phyloP scores from a whole-genome alignment of 139 green algal species.

The Desmodesmus armatus region DNA sequence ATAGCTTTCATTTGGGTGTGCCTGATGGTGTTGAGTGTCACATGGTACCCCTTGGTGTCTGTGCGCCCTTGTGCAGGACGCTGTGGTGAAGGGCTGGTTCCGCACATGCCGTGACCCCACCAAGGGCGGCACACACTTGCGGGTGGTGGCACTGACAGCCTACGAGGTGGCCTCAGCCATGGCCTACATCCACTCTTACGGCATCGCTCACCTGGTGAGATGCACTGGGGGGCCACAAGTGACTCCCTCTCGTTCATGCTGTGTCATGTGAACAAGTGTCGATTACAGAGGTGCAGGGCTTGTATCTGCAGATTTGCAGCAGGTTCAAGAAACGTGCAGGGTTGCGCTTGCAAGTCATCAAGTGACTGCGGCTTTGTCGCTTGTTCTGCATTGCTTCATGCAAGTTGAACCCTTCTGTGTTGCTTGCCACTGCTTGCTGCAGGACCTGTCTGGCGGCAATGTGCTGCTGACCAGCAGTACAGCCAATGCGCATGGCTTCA shows the following conservation, averaged over 20 bases:
- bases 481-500: constrained; percentile 50
- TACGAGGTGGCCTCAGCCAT: constrained; percentile 56
- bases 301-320: too few species aligned
- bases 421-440: not conserved
- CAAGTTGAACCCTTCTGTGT: not conserved
- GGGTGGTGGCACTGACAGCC: constrained; percentile 34
- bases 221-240: too few species aligned
- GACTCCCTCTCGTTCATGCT: too few species aligned
- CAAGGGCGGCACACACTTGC: constrained; percentile 29
- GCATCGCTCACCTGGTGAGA: constrained; percentile 57
- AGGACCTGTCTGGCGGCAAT: constrained; percentile 73
- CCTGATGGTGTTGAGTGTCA: not conserved
- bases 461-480: constrained; percentile 59
- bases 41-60: not conserved
- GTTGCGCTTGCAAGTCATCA: not conserved
- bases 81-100: constrained; percentile 50
- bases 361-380: not conserved
- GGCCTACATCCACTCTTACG: constrained; percentile 58
- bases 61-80: constrained; percentile 36
- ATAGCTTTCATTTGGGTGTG: too few species aligned
- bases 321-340: too few species aligned
- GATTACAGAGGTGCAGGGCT: too few species aligned
- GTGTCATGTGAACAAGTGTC: too few species aligned
- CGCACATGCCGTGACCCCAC: constrained; percentile 19
- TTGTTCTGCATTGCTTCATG: not conserved